These are phyloP conservation scores for Macrotyloma uniflorum DNA, from an alignment of 306 rosid genomes.

Conservation along the genomic window DNA sequence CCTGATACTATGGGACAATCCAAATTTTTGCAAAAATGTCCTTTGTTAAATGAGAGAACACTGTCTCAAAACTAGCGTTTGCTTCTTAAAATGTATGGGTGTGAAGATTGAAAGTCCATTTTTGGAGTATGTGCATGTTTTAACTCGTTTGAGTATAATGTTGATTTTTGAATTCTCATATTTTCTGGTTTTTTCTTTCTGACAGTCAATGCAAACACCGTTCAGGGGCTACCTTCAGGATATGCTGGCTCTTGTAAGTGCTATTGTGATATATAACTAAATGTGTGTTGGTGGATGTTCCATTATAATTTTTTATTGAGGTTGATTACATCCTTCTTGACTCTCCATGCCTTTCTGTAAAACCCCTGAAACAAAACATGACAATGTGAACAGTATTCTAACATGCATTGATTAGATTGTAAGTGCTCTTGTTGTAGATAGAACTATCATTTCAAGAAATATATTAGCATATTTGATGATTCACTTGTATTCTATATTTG, in stretches of 20 bases:
- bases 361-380: not conserved
- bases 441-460: constrained; percentile 10
- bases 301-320: not conserved
- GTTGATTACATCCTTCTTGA: constrained; percentile 1
- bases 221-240: constrained; percentile 95
- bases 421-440: not conserved
- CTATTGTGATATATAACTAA: not conserved
- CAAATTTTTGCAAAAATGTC: not conserved
- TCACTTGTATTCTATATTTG: not conserved
- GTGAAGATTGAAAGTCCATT: not conserved
- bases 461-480: not conserved
- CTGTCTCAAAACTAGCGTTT: not conserved
- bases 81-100: not conserved
- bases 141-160: not conserved
- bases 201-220: constrained; percentile 92
- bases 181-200: constrained; percentile 3
- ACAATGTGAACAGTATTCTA: not conserved
- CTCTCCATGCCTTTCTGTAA: not conserved
- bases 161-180: constrained; percentile 14
- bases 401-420: not conserved
- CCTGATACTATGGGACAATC: not conserved
- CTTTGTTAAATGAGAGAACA: not conserved
- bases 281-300: constrained; percentile 14
- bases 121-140: not conserved
- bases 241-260: constrained; percentile 77